Evolutionary conservation across 202 grass and related monocot species (phyloP).

Genomic region (Panicum virgatum): DNA sequence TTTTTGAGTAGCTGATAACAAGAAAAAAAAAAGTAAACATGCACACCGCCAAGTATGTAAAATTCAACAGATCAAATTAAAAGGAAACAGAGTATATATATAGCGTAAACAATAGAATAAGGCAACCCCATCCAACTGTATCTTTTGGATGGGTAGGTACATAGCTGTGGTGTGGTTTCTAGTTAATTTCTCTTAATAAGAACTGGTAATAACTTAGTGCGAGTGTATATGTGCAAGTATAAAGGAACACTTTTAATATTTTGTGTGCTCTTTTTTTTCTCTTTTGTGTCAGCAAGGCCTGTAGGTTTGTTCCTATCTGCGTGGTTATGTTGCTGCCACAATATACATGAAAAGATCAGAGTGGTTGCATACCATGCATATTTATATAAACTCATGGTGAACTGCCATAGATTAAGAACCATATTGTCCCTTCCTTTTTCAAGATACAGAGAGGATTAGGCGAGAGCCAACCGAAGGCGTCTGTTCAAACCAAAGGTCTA

Average conservation of each 20-base stretch:
- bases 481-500: conserved; percentile 35
- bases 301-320: not conserved
- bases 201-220: not conserved
- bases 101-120: not conserved
- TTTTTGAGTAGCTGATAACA: not conserved
- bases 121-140: not conserved
- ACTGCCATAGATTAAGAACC: conserved; percentile 1
- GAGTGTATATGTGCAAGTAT: not conserved
- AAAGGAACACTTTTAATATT: not conserved
- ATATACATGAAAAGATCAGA: not conserved
- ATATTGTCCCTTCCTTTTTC: conserved; percentile 9
- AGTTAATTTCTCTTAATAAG: too few relatives aligned
- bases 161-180: not conserved
- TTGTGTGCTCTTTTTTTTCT: too few relatives aligned
- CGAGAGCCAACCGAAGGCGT: not conserved
- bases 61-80: not conserved
- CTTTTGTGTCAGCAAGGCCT: not conserved
- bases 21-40: not conserved
- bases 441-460: conserved; percentile 33
- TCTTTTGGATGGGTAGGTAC: not conserved
- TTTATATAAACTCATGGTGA: not conserved
- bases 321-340: not conserved
- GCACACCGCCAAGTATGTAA: not conserved
- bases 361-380: conserved; percentile 25
- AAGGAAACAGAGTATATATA: not conserved